Evolutionary conservation across 1,284 basidiomycete species (phyloP), one percentile per base, ranked within the genome.

Genomic region (Melampsora occidentalis): DNA sequence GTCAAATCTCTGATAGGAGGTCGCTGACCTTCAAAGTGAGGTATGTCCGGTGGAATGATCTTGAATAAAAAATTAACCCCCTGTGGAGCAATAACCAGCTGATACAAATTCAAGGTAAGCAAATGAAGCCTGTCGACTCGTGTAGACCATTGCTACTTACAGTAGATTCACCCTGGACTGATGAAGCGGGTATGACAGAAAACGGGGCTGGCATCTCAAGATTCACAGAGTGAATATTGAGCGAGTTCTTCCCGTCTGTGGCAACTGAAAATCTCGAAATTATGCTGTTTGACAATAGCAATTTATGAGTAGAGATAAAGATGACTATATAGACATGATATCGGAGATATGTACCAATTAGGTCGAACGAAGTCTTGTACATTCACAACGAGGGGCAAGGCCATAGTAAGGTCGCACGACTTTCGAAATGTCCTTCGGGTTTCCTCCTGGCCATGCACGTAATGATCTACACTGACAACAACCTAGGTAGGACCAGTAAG

Each of bases 321-420:
- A n/a, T 18, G 48, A 61, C 33, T 22, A 28, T 77, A 35, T 20
- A n/a, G 18, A 68, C 82, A 57, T 57, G 53, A 57, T 57, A 57
- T 28, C n/a, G 22, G 16, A 14, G 28, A 57, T 57, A 57, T 57
- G 53, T 67, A 89, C 90, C 86, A 87, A 78, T 87, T 85, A 35
- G 88, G 89, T 20, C 92, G 88, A 84, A 93, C 93, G 82, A 91
- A 92, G 82, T 94, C 92, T 82, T 93, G 89, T 1, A 94, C 91
- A 77, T 91, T 93, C 69, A 93, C 90, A 14, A 89, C 86, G 64
- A 94, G 85, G 2, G 92, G 91, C n/a, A 93, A 84, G 0, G 88
- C 86, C 2, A 89, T 88, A 10, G 86, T 84, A 20, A 93, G 85
- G 5, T 85, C 82, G 76, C 87, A 86, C n/a, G 85, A 85, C 14